These are phyloP conservation scores for Lentinula boryana DNA, from an alignment of 768 basidiomycete genomes.

Conservation along the genomic window DNA sequence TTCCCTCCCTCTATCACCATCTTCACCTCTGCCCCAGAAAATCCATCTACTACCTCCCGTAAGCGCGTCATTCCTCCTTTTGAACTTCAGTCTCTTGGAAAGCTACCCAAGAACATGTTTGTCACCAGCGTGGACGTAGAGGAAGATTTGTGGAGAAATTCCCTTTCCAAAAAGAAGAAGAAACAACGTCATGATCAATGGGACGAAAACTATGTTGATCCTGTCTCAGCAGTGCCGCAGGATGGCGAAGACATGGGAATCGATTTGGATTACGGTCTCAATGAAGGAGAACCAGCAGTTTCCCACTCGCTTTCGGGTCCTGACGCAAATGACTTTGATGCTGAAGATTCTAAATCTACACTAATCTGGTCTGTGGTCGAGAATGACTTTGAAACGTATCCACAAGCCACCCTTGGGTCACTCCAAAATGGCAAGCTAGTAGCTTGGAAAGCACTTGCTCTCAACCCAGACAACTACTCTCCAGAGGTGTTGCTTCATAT, in stretches of 20 bases:
- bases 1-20: not conserved
- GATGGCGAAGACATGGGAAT: not conserved
- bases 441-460: constrained; percentile 3
- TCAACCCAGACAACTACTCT: not conserved
- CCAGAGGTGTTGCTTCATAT: constrained; percentile 5
- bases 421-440: not conserved
- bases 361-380: constrained; percentile 4
- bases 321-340: not conserved
- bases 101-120: constrained; percentile 39
- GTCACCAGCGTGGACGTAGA: constrained; percentile 51
- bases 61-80: constrained; percentile 41
- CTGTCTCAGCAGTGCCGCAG: not conserved
- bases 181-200: not conserved
- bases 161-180: constrained; percentile 17
- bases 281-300: not conserved
- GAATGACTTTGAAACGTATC: not conserved
- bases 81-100: constrained; percentile 25
- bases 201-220: not conserved
- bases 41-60: not conserved
- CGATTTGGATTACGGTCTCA: not conserved
- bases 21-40: not conserved
- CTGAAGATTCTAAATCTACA: not conserved
- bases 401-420: not conserved
- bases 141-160: constrained; percentile 15
- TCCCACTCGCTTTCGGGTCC: not conserved